A percentile compares a stretch with the other conserved stretches of the same genome.
These are phyloP conservation scores for Primulina huaijiensis DNA, from an alignment of 257 asterid genomes.

Conservation along the genomic window DNA sequence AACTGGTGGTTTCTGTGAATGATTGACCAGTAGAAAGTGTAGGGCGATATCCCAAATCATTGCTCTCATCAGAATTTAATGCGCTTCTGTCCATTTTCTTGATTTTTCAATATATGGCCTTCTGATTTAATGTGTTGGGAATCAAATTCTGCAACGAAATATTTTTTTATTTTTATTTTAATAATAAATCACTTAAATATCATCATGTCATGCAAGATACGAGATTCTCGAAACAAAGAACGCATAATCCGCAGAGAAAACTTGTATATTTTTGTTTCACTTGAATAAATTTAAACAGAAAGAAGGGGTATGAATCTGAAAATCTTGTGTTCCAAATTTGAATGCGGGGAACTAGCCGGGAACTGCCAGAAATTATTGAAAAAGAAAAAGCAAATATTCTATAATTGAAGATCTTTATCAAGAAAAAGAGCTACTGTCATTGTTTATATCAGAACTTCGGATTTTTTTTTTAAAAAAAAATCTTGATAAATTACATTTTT, in stretches of 20 bases:
- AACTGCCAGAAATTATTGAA: background rate
- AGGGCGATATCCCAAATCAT: constrained; percentile 49
- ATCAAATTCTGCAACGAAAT: constrained; percentile 1
- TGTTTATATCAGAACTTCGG: background rate
- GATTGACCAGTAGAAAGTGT: constrained; percentile 59
- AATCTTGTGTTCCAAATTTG: no score
- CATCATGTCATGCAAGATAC: background rate
- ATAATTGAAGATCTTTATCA: background rate
- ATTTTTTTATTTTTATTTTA: background rate
- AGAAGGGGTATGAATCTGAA: background rate
- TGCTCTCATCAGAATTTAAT: constrained; percentile 45
- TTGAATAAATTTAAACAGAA: background rate
- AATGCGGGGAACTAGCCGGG: background rate
- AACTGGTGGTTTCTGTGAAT: constrained; percentile 39
- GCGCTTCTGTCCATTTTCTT: constrained; percentile 39
- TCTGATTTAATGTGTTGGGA: constrained; percentile 3
- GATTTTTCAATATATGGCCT: background rate
- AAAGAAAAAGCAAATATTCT: background rate
- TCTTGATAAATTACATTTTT: background rate
- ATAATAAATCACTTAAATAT: constrained; percentile 20
- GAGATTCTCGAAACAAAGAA: background rate
- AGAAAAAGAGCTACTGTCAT: background rate
- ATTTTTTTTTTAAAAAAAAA: no score
- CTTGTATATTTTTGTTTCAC: background rate
- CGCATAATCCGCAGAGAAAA: constrained; percentile 4